Conservation (phyloP, 495 filamentous ascomycete species). For the Penicillium odoratum region DNA sequence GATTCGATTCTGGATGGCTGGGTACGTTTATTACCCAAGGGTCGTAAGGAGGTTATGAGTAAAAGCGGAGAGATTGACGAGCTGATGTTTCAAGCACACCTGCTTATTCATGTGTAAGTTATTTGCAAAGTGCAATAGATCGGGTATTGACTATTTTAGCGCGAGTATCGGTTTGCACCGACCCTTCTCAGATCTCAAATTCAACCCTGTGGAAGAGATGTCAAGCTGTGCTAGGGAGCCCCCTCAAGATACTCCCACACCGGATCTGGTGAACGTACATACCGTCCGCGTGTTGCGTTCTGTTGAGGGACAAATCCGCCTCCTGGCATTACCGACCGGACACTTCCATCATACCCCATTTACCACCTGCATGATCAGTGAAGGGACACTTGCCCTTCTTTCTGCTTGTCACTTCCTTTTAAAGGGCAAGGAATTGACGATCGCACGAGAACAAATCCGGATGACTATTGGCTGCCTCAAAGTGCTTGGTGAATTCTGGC, state of each 20-base stretch:
- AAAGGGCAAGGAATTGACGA: constrained; percentile 24
- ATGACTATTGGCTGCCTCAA: constrained; percentile 36
- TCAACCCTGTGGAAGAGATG: constrained; percentile 24
- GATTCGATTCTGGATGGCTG: constrained; percentile 31
- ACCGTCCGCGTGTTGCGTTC: constrained; percentile 29
- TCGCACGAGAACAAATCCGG: constrained; percentile 33
- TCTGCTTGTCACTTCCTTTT: constrained; percentile 29
- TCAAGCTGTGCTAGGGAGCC: constrained; percentile 35
- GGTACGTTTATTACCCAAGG: constrained; percentile 28
- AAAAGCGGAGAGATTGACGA: constrained; percentile 33
- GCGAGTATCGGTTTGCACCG: constrained; percentile 32
- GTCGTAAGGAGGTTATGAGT: constrained; percentile 30
- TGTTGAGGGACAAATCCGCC: constrained; percentile 28
- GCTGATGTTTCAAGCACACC: constrained; percentile 38
- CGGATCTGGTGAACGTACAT: constrained; percentile 29
- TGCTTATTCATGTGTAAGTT: constrained; percentile 36
- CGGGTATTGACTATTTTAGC: constrained; percentile 12
- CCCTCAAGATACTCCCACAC: constrained; percentile 20
- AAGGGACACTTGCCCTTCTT: constrained; percentile 29
- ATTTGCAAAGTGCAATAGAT: not conserved
- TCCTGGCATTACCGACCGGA: constrained; percentile 28
- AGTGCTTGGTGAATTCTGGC: constrained; percentile 29
- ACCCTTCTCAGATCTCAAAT: constrained; percentile 35
- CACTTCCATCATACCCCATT: constrained; percentile 31
- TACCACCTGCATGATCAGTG: constrained; percentile 34